These are phyloP conservation scores for Heterobasidion annosum DNA, from an alignment of 1,284 basidiomycete species.

Conservation along the genomic window DNA sequence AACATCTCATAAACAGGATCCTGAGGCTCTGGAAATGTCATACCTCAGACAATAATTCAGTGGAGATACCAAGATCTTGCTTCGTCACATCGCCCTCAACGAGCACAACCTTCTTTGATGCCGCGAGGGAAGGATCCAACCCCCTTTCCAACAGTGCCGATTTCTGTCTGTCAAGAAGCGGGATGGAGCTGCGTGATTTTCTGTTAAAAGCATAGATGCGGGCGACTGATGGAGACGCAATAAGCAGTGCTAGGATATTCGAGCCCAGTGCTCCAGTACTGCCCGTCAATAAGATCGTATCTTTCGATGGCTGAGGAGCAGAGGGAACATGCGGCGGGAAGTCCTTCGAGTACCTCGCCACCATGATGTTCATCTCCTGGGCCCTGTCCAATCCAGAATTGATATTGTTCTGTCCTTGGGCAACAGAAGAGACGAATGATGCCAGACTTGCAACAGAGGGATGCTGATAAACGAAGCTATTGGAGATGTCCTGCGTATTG, in stretches of 20 bases:
- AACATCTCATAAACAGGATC: not conserved
- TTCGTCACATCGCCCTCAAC: conserved; percentile 18
- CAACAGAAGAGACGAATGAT: not conserved
- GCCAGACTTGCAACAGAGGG: conserved; percentile 15
- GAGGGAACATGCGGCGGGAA: conserved; percentile 20
- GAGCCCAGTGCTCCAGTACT: not conserved
- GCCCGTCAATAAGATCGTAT: not conserved
- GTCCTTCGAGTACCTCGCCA: conserved; percentile 13
- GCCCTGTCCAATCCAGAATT: not conserved
- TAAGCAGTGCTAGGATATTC: not conserved
- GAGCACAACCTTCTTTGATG: conserved; percentile 17
- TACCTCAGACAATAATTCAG: conserved; percentile 13
- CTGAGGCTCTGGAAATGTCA: not conserved
- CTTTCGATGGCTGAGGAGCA: conserved; percentile 15
- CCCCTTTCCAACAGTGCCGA: conserved; percentile 17
- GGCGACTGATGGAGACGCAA: not conserved
- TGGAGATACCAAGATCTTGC: conserved; percentile 15
- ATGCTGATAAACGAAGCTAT: conserved; percentile 23
- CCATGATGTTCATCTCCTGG: conserved; percentile 11
- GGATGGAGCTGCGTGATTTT: conserved; percentile 5
- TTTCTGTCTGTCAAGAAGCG: conserved; percentile 14
- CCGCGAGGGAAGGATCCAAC: conserved; percentile 13
- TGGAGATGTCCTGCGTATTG: conserved; percentile 10
- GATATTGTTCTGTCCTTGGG: not conserved
- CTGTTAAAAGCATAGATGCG: conserved; percentile 26